Conservation (phyloP, 148 eudicot genomes). For the Polygonum maritimum region DNA sequence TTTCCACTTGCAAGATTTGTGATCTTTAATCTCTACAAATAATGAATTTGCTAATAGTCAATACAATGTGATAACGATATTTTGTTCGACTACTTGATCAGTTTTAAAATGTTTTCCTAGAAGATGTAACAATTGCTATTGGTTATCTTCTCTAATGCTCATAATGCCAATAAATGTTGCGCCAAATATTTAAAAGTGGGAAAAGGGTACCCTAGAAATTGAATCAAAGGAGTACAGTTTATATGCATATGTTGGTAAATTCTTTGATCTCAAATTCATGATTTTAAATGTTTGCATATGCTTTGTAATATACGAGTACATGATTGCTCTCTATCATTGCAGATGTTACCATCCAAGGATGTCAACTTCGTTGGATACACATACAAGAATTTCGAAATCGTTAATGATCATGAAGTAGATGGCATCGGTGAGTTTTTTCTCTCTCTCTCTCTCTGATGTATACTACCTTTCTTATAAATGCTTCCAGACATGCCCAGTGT, state of each 20-base stretch:
- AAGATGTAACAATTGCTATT: not conserved
- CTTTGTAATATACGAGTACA: not conserved
- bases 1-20: not conserved
- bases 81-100: not conserved
- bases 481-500: not conserved
- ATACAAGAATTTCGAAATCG: constrained; percentile 86
- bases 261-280: not conserved
- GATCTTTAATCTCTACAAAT: not conserved
- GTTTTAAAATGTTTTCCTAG: not conserved
- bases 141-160: not conserved
- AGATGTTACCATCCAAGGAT: constrained; percentile 91
- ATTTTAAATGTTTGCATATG: not conserved
- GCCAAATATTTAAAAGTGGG: not conserved
- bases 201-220: not conserved
- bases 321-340: constrained; percentile 16
- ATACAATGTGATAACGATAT: not conserved
- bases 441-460: not conserved
- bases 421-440: constrained; percentile 54
- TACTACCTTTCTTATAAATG: not conserved
- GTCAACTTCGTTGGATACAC: constrained; percentile 93
- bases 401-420: constrained; percentile 83
- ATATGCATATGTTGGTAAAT: not conserved
- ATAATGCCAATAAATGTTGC: not conserved
- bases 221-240: not conserved
- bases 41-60: not conserved